Base-by-base conservation (phyloP, 2,329 filamentous ascomycete species). In the Verruconis gallopava region DNA sequence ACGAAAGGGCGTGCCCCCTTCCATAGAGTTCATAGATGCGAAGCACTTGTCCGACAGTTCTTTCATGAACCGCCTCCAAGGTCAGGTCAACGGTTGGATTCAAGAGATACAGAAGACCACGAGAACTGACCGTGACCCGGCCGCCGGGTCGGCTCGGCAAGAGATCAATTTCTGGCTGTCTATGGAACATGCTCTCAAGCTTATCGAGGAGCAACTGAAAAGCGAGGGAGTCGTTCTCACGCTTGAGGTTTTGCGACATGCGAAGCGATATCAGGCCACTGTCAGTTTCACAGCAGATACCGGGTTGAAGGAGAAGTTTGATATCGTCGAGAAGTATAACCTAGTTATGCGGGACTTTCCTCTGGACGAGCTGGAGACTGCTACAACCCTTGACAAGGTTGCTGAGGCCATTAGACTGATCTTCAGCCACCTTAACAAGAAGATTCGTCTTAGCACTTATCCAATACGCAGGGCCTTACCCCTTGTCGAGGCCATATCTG, bases 131-230 rank as follows among this genome's bases (percentile, higher is more conserved):
- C 79, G 86, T 54, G 91, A 98, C 53, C 78, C 85, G 1, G 57
- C 79, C 59, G 71, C 73, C 49, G 72, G 78, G 21, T 93, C 86
- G 17, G 91, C 91, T 21, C 89, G 85, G 44, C 91, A 96, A 60
- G 91, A 99, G 61, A 94, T 98, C 61, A 95, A 95, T 61, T 98
- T 98, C 57, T 99, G 91, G 91, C 63, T 98, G 39, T 93, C 86
- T 2, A 94, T 98, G 83, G 93, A 98, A 61, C 82, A 81, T 13
- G 85, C 88, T 3, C 64, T 99, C 48, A 88, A 95, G 58, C 81
- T 81, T 20, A 94, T 99, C 46, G 89, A 95, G 59, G 75, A 72
- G 32, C 89, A 96, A 60, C 72, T 98, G 44, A 73, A 79, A 47
- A 86, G 88, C 49, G 85, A 93, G 43, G 91, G 91, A 20, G 89